Conservation (phyloP, 1,284 basidiomycete genomes). For the Spongiforma sp. region DNA sequence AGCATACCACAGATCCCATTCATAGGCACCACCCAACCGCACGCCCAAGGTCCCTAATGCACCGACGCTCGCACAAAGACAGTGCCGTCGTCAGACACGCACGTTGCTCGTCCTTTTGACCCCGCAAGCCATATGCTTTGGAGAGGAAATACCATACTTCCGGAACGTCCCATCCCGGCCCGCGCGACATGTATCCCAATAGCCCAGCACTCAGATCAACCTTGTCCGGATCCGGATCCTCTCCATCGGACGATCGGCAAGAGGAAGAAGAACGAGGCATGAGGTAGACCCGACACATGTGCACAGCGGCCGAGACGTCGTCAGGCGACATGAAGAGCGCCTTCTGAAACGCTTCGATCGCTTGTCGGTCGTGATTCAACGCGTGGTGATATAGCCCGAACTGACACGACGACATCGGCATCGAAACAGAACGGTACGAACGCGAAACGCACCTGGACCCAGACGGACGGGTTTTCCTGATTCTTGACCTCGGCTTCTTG, state of each 20-base stretch:
- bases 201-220: constrained; percentile 79
- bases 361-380: constrained; percentile 60
- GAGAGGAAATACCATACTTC: constrained; percentile 94
- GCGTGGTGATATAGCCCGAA: constrained; percentile 79
- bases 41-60: constrained; percentile 63
- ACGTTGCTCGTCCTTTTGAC: constrained; percentile 68
- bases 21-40: constrained; percentile 78
- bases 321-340: constrained; percentile 81
- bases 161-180: constrained; percentile 84
- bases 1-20: too few species aligned
- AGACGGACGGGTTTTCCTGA: constrained; percentile 87
- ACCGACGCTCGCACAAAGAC: constrained; percentile 69
- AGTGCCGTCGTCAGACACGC: constrained; percentile 81
- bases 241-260: constrained; percentile 14
- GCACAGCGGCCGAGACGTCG: constrained; percentile 77
- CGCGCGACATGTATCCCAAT: constrained; percentile 63
- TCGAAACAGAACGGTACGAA: background rate
- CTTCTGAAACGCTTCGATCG: constrained; percentile 81
- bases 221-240: constrained; percentile 50
- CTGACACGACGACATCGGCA: constrained; percentile 41
- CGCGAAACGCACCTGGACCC: constrained; percentile 79
- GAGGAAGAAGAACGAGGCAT: constrained; percentile 33
- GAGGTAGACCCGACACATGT: constrained; percentile 79
- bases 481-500: constrained; percentile 95
- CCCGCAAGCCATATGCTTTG: constrained; percentile 78